Conservation (phyloP, 768 basidiomycete genomes). For the Suillus hirtellus region DNA sequence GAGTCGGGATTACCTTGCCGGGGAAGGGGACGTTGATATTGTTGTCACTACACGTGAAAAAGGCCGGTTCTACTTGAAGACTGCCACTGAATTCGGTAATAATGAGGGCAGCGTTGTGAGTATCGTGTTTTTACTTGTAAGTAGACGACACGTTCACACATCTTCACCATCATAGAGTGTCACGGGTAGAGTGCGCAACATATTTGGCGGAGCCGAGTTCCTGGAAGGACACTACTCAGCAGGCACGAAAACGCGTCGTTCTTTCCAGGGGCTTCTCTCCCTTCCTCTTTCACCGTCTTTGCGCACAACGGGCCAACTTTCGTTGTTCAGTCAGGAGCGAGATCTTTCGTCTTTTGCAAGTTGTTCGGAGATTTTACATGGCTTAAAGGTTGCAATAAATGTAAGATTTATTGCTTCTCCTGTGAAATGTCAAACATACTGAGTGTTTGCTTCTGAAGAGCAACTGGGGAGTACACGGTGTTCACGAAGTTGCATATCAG, state of each 20-base stretch:
- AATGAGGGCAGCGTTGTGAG: slow-evolving; percentile 91
- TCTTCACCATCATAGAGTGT: slow-evolving; percentile 51
- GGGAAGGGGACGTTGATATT: slow-evolving; percentile 70
- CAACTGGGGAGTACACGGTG: slow-evolving; percentile 40
- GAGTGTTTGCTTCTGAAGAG: slow-evolving; percentile 25
- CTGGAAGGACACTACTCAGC: slow-evolving; percentile 80
- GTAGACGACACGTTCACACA: not conserved
- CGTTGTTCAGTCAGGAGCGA: slow-evolving; percentile 70
- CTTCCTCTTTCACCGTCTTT: slow-evolving; percentile 65
- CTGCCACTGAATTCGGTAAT: slow-evolving; percentile 89
- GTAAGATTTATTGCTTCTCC: slow-evolving; percentile 62
- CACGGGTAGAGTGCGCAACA: slow-evolving; percentile 80
- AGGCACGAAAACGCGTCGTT: slow-evolving; percentile 84
- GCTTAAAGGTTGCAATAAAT: slow-evolving; percentile 67
- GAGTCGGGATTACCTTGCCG: slow-evolving; percentile 52
- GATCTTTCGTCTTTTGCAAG: slow-evolving; percentile 83
- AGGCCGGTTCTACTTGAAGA: slow-evolving; percentile 74
- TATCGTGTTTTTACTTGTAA: slow-evolving; percentile 18
- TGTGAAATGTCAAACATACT: not conserved
- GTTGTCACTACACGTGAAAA: slow-evolving; percentile 78
- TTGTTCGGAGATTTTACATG: slow-evolving; percentile 62
- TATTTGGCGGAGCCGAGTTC: slow-evolving; percentile 89
- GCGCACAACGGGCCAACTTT: slow-evolving; percentile 66
- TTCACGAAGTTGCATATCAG: slow-evolving; percentile 86
- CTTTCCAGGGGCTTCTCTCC: slow-evolving; percentile 71